Percentiles rank a stretch among this genome's conserved stretches.
phyloP scores from a whole-genome alignment of 2,329 filamentous ascomycete species.

The Pseudogymnoascus sp. region DNA sequence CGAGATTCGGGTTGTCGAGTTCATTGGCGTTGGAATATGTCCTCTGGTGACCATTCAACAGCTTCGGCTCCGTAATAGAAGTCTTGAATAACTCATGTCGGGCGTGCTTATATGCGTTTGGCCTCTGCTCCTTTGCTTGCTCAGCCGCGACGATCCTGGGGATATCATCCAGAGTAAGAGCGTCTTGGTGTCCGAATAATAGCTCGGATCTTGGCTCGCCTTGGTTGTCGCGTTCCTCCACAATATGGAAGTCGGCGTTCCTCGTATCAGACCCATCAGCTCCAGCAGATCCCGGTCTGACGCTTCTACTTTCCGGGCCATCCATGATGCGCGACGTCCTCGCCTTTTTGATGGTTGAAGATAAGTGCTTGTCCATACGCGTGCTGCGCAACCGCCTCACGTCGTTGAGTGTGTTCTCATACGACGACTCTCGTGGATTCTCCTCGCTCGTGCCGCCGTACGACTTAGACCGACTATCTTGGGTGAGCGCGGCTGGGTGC shows the following conservation, averaged over 20 bases:
- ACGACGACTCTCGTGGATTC: slow-evolving; percentile 61
- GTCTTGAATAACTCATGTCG: slow-evolving; percentile 59
- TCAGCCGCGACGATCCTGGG: slow-evolving; percentile 92
- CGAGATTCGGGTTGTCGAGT: slow-evolving; percentile 35
- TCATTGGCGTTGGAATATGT: slow-evolving; percentile 53
- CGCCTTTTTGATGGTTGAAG: slow-evolving; percentile 84
- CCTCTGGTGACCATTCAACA: slow-evolving; percentile 63
- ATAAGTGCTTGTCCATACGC: slow-evolving; percentile 86
- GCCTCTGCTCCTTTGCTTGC: slow-evolving; percentile 83
- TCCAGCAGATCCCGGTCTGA: slow-evolving; percentile 65
- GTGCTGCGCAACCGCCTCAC: slow-evolving; percentile 88
- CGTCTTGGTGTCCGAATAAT: slow-evolving; percentile 84
- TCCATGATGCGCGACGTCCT: slow-evolving; percentile 89
- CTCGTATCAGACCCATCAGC: slow-evolving; percentile 47
- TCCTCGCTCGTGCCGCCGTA: slow-evolving; percentile 57
- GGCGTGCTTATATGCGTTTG: slow-evolving; percentile 69
- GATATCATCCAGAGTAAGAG: slow-evolving; percentile 90
- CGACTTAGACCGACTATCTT: slow-evolving; percentile 67
- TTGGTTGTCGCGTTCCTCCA: slow-evolving; percentile 67
- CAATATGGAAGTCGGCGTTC: slow-evolving; percentile 62
- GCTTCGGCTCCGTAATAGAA: slow-evolving; percentile 51
- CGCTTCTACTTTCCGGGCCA: slow-evolving; percentile 62
- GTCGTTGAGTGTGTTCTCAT: slow-evolving; percentile 94
- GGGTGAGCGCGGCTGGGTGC: slow-evolving; percentile 45
- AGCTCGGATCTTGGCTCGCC: slow-evolving; percentile 66